phyloP scores from a whole-genome alignment of 2,329 filamentous ascomycete genomes.

The Fusarium sarcochroum region DNA sequence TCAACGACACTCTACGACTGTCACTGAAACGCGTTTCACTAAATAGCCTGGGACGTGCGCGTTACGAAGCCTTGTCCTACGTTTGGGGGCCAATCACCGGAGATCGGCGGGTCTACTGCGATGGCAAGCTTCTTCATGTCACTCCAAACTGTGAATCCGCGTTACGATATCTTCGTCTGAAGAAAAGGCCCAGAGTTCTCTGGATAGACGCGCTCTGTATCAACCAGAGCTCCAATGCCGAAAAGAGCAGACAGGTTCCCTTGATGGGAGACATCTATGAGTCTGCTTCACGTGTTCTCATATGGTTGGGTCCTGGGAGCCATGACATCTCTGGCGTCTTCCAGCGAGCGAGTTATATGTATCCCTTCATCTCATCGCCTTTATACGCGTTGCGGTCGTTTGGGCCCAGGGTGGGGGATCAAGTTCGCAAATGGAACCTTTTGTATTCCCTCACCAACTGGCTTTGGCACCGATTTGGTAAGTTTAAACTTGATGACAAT shows the following conservation, averaged over 20 bases:
- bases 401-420: slow-evolving; percentile 27
- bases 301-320: slow-evolving; percentile 43
- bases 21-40: slow-evolving; percentile 27
- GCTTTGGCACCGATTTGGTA: slow-evolving; percentile 29
- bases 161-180: slow-evolving; percentile 27
- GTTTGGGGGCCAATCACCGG: slow-evolving; percentile 37
- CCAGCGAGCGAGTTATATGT: slow-evolving; percentile 51
- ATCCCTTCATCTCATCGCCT: slow-evolving; percentile 44
- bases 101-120: slow-evolving; percentile 22
- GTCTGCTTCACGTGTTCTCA: slow-evolving; percentile 40
- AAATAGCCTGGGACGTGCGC: neutral
- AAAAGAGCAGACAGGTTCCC: slow-evolving; percentile 43
- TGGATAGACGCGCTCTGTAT: slow-evolving; percentile 49
- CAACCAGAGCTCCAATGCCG: slow-evolving; percentile 36
- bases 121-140: slow-evolving; percentile 29
- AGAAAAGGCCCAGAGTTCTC: slow-evolving; percentile 17
- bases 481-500: neutral
- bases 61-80: slow-evolving; percentile 43
- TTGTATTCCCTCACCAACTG: slow-evolving; percentile 26
- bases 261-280: slow-evolving; percentile 45
- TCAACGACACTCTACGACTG: slow-evolving; percentile 16
- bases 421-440: slow-evolving; percentile 35
- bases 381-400: slow-evolving; percentile 26
- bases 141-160: slow-evolving; percentile 37
- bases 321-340: slow-evolving; percentile 25